These are phyloP conservation scores for Talaromyces verruculosus DNA, from an alignment of 2,329 filamentous ascomycete genomes.

Conservation along the genomic window DNA sequence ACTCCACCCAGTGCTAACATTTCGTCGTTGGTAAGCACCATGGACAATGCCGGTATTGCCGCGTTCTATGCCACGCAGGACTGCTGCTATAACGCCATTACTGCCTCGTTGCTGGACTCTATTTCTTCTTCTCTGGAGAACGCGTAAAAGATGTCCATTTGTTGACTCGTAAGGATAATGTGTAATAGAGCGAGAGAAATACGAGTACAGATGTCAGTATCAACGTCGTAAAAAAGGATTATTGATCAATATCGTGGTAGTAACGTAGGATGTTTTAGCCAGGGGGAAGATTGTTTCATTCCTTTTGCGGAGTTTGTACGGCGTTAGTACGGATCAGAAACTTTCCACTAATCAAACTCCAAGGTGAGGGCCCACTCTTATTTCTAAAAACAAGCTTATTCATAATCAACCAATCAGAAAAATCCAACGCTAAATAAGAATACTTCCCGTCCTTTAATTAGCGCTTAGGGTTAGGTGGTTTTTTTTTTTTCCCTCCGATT, in stretches of 20 bases:
- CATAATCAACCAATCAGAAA: background rate
- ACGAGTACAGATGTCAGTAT: background rate
- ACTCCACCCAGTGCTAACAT: slow-evolving; percentile 8
- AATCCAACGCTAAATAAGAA: too few species aligned
- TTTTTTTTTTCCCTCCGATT: background rate
- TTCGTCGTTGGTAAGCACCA: slow-evolving; percentile 7
- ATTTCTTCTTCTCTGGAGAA: slow-evolving; percentile 6
- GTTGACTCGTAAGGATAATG: background rate
- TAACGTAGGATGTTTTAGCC: background rate
- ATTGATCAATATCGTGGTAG: background rate
- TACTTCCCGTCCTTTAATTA: background rate
- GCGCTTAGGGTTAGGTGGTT: background rate
- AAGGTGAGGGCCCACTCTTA: background rate
- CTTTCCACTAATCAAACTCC: background rate
- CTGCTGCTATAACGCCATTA: slow-evolving; percentile 17
- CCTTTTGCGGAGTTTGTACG: background rate
- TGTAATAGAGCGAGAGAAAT: background rate
- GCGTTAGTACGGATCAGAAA: background rate
- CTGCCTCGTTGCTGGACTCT: background rate
- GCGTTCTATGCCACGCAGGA: slow-evolving; percentile 18
- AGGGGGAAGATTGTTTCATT: background rate
- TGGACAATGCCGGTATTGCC: slow-evolving; percentile 7
- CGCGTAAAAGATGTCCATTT: background rate
- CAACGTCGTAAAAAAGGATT: background rate
- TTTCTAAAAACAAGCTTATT: background rate